Evolutionary conservation across 768 basidiomycete species (phyloP).

Genomic region (Mycena belliarum): DNA sequence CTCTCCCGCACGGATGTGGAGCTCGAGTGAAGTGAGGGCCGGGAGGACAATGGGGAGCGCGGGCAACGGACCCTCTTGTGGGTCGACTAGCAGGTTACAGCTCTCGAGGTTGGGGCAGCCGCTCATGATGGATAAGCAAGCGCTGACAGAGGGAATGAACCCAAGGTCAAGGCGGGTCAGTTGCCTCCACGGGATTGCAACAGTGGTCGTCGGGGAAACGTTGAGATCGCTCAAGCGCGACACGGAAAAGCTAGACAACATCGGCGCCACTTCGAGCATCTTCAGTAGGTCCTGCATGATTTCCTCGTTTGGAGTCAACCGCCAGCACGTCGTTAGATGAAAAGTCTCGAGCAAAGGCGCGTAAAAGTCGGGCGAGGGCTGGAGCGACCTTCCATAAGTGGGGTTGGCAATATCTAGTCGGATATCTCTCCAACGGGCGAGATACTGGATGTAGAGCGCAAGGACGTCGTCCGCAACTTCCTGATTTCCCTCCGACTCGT

Average conservation of each 20-base stretch:
- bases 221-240: conserved; percentile 33
- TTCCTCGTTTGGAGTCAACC: conserved; percentile 26
- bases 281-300: conserved; percentile 33
- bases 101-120: conserved; percentile 30
- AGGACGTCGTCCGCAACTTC: conserved; percentile 30
- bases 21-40: conserved; percentile 28
- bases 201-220: conserved; percentile 25
- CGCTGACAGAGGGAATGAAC: conserved; percentile 20
- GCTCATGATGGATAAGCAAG: conserved; percentile 31
- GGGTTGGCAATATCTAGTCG: conserved; percentile 34
- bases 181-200: conserved; percentile 35
- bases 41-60: conserved; percentile 25
- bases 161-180: conserved; percentile 26
- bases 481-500: conserved; percentile 33
- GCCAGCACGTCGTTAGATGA: conserved; percentile 29
- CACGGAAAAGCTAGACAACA: conserved; percentile 31
- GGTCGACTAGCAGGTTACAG: conserved; percentile 32
- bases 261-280: conserved; percentile 32
- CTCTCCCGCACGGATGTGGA: conserved; percentile 32
- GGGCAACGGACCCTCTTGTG: conserved; percentile 26
- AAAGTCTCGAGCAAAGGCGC: conserved; percentile 34
- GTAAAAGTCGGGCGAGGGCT: conserved; percentile 21
- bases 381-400: conserved; percentile 26
- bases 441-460: conserved; percentile 32
- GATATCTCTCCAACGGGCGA: conserved; percentile 33